Evolutionary conservation across 192 early-diverging fungal genomes (phyloP).

Genomic region (Glomus cerebriforme): DNA sequence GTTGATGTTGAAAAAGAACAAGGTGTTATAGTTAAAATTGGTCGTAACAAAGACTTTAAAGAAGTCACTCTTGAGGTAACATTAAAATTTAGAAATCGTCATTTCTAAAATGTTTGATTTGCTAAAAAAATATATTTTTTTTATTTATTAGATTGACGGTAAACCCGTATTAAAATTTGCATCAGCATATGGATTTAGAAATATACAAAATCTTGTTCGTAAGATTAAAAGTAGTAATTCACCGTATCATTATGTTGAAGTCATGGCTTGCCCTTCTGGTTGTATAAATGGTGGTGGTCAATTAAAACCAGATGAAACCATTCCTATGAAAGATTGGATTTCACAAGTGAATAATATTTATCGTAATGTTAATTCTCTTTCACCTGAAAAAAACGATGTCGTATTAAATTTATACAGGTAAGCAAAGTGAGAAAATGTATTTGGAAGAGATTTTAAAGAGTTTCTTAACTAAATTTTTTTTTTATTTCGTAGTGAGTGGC

Average conservation of each 20-base stretch:
- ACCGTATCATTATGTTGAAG: conserved; percentile 89
- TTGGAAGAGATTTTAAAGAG: background rate
- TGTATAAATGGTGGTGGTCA: conserved; percentile 99
- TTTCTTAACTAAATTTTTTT: background rate
- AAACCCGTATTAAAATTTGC: conserved; percentile 78
- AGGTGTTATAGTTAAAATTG: conserved; percentile 66
- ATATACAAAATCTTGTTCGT: conserved; percentile 97
- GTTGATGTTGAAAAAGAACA: conserved; percentile 55
- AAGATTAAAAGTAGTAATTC: conserved; percentile 83
- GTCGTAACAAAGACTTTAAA: conserved; percentile 82
- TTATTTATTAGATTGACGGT: conserved; percentile 41
- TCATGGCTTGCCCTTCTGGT: conserved; percentile 96
- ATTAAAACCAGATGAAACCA: conserved; percentile 57
- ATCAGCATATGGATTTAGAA: conserved; percentile 91
- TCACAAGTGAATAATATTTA: conserved; percentile 69
- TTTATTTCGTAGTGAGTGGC: conserved; percentile 67
- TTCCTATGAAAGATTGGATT: conserved; percentile 77
- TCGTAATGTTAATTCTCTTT: conserved; percentile 46
- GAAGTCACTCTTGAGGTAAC: conserved; percentile 60
- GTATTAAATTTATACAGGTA: conserved; percentile 66
- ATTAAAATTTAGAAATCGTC: too few species aligned
- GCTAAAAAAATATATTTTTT: conserved; percentile 1
- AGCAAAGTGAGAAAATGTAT: background rate
- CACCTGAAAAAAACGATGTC: conserved; percentile 69
- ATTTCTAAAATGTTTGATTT: too few species aligned